These are phyloP conservation scores for Massospora cicadina DNA, from an alignment of 371 early-diverging fungal genomes.

Conservation along the genomic window DNA sequence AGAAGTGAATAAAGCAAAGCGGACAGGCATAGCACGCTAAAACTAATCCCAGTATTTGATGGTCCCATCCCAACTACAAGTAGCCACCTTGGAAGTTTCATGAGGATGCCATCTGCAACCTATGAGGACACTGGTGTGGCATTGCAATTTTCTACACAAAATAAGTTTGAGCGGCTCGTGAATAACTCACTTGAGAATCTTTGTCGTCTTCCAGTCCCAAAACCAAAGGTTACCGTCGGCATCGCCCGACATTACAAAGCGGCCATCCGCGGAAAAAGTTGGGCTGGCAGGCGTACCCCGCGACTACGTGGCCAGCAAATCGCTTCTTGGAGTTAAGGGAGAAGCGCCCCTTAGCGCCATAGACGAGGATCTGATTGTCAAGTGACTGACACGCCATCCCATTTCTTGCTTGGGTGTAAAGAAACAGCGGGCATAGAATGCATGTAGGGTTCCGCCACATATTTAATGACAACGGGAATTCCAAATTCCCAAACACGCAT, in stretches of 20 bases:
- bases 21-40: too few species aligned
- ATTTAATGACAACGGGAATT: conserved; percentile 93
- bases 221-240: conserved; percentile 81
- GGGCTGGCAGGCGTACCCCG: conserved; percentile 91
- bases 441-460: conserved; percentile 91
- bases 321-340: conserved; percentile 74
- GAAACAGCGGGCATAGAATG: conserved; percentile 88
- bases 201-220: conserved; percentile 93
- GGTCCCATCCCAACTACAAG: conserved; percentile 90
- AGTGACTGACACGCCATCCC: conserved; percentile 84
- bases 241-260: conserved; percentile 80
- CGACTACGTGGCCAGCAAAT: conserved; percentile 83
- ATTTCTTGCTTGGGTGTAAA: conserved; percentile 74
- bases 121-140: conserved; percentile 79
- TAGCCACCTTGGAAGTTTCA: conserved; percentile 79
- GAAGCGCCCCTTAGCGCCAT: conserved; percentile 72
- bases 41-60: conserved; percentile 79
- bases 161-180: background rate
- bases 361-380: conserved; percentile 85
- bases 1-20: too few species aligned
- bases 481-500: conserved; percentile 94
- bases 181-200: conserved; percentile 34
- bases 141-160: conserved; percentile 51
- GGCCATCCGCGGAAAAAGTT: conserved; percentile 83
- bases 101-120: conserved; percentile 89